A percentile compares a stretch with the other conserved stretches of the same genome.
phyloP scores from a whole-genome alignment of 1,139 yeast species.

The Debaryomycetaceae sp. region DNA sequence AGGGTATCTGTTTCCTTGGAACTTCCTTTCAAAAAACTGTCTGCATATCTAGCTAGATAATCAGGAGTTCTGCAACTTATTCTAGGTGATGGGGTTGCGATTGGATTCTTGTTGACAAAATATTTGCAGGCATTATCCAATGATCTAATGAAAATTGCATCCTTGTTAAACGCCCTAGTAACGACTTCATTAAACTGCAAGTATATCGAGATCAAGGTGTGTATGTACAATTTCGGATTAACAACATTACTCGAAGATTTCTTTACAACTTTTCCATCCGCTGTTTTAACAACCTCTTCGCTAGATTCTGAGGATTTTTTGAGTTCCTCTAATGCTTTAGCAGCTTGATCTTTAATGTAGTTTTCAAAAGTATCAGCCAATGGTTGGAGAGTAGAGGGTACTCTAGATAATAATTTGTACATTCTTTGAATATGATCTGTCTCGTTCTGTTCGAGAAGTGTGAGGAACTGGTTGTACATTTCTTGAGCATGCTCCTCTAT shows the following conservation, averaged over 20 bases:
- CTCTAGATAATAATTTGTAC: conserved; percentile 72
- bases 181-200: conserved; percentile 67
- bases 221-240: conserved; percentile 79
- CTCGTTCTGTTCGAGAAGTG: conserved; percentile 72
- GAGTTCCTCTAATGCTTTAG: conserved; percentile 63
- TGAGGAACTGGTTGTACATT: conserved; percentile 74
- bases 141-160: conserved; percentile 80
- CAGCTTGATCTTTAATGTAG: conserved; percentile 73
- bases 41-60: conserved; percentile 84
- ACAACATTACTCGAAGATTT: conserved; percentile 31
- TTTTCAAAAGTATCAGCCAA: conserved; percentile 70
- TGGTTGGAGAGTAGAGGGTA: conserved; percentile 72
- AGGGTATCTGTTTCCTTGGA: conserved; percentile 65
- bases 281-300: conserved; percentile 13
- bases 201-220: conserved; percentile 70
- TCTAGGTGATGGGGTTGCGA: conserved; percentile 63
- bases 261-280: conserved; percentile 14
- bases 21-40: conserved; percentile 73
- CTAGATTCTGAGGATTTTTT: conserved; percentile 45
- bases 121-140: conserved; percentile 85
- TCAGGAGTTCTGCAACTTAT: conserved; percentile 76
- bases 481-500: conserved; percentile 75
- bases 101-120: conserved; percentile 77
- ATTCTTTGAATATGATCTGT: conserved; percentile 75
- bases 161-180: conserved; percentile 64